A percentile compares a stretch with the other conserved stretches of the same genome.
phyloP scores from a whole-genome alignment of 2,329 filamentous ascomycete species.

The Leptographium lundbergii region DNA sequence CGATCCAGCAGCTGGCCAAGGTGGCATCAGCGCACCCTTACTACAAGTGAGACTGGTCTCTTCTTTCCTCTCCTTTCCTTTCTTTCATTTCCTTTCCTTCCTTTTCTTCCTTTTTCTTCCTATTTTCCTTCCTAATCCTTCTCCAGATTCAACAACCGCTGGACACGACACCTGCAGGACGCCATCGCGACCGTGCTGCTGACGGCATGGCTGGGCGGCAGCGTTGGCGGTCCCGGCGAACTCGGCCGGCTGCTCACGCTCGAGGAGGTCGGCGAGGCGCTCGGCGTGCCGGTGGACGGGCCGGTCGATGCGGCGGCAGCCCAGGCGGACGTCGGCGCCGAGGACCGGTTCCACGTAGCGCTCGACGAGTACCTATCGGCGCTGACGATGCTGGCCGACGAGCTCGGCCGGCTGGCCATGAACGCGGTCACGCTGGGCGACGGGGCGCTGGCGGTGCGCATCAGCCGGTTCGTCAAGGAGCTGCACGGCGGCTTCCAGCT shows the following conservation, averaged over 20 bases:
- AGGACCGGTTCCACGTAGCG: slow-evolving; percentile 76
- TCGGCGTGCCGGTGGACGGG: slow-evolving; percentile 73
- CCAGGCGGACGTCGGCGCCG: slow-evolving; percentile 9
- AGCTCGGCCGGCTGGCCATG: slow-evolving; percentile 79
- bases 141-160: slow-evolving; percentile 68
- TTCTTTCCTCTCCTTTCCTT: neutral
- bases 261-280: slow-evolving; percentile 69
- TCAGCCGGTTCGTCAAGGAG: slow-evolving; percentile 88
- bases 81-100: slow-evolving; percentile 3
- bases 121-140: neutral
- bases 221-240: slow-evolving; percentile 32
- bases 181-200: slow-evolving; percentile 48
- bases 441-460: slow-evolving; percentile 71
- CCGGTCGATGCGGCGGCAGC: slow-evolving; percentile 21
- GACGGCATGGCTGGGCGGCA: slow-evolving; percentile 68
- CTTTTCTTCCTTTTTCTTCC: neutral
- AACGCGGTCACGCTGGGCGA: slow-evolving; percentile 92
- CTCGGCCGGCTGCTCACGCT: slow-evolving; percentile 65
- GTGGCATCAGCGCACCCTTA: slow-evolving; percentile 81
- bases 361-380: slow-evolving; percentile 95
- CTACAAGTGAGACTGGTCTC: slow-evolving; percentile 65
- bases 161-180: slow-evolving; percentile 75
- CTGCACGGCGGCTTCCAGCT: slow-evolving; percentile 93
- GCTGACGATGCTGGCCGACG: slow-evolving; percentile 76
- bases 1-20: slow-evolving; percentile 55